Conservation (phyloP, 257 asterid species). For the Primulina tabacum region DNA sequence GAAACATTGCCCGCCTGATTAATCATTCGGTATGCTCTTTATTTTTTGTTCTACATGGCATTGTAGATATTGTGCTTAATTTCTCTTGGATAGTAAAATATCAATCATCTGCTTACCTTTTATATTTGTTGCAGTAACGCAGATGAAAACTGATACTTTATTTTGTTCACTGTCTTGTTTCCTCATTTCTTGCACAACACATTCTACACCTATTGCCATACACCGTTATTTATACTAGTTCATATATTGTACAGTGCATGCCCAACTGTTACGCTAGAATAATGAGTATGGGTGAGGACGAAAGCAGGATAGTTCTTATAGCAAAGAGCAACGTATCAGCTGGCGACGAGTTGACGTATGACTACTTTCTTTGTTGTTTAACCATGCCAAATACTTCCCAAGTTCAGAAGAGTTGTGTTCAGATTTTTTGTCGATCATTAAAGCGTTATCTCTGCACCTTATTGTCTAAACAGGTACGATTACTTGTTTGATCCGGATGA, state of each 20-base stretch:
- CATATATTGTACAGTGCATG: slow-evolving; percentile 64
- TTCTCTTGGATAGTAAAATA: slow-evolving; percentile 8
- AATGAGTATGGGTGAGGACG: slow-evolving; percentile 63
- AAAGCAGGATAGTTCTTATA: slow-evolving; percentile 79
- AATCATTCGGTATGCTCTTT: slow-evolving; percentile 79
- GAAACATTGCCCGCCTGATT: slow-evolving; percentile 95
- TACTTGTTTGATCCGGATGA: slow-evolving; percentile 89
- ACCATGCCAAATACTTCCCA: not conserved
- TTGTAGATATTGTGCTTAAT: not conserved
- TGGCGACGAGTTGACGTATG: slow-evolving; percentile 89
- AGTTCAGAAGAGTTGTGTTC: not conserved
- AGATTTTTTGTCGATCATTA: not conserved
- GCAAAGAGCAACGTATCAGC: slow-evolving; percentile 75
- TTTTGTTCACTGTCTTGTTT: not conserved
- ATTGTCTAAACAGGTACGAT: slow-evolving; percentile 60
- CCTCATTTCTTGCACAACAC: not conserved
- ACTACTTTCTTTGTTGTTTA: slow-evolving; percentile 17
- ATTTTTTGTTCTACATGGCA: not conserved
- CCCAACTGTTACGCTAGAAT: slow-evolving; percentile 96
- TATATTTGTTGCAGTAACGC: not conserved
- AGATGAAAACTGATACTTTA: not conserved
- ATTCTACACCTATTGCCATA: not conserved
- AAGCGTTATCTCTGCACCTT: not conserved
- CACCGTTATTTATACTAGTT: not conserved
- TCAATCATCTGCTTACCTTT: not conserved